phyloP scores from a whole-genome alignment of 495 filamentous ascomycete genomes.

The Daldinia decipiens region DNA sequence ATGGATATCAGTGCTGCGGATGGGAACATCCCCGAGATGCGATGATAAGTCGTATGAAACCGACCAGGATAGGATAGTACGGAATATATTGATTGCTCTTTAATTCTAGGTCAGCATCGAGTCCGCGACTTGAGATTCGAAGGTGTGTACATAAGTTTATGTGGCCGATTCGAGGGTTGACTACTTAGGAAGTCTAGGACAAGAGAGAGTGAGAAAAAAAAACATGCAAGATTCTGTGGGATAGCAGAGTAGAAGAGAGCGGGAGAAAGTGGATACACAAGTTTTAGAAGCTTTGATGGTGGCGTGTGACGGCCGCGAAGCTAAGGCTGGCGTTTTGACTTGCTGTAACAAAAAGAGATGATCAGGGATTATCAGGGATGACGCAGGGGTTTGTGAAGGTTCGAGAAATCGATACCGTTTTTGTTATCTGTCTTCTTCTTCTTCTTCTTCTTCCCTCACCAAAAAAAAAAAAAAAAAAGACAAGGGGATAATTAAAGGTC shows the following conservation, averaged over 20 bases:
- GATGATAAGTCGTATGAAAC: slow-evolving; percentile 17
- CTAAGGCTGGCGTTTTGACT: slow-evolving; percentile 37
- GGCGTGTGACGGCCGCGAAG: slow-evolving; percentile 16
- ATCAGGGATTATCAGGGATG: slow-evolving; percentile 11
- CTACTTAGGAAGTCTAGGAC: background rate
- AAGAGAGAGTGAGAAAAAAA: background rate
- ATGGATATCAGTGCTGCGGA: background rate
- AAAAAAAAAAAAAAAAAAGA: background rate
- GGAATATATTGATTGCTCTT: slow-evolving; percentile 9
- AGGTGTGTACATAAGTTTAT: slow-evolving; percentile 3
- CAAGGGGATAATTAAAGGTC: background rate
- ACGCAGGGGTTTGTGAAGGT: slow-evolving; percentile 15
- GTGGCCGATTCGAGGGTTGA: background rate
- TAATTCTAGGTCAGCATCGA: slow-evolving; percentile 29
- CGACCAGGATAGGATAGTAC: slow-evolving; percentile 20
- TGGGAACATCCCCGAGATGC: slow-evolving; percentile 6
- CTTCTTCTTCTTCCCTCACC: slow-evolving; percentile 2
- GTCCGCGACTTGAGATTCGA: slow-evolving; percentile 2
- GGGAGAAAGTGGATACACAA: slow-evolving; percentile 27
- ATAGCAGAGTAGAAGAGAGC: slow-evolving; percentile 4
- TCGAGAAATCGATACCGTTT: background rate
- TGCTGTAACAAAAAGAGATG: slow-evolving; percentile 34
- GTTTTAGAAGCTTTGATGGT: slow-evolving; percentile 37
- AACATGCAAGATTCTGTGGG: slow-evolving; percentile 3
- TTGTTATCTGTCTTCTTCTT: slow-evolving; percentile 1